Conservation (phyloP, 331 rosid species). For the Acacia concinna region DNA sequence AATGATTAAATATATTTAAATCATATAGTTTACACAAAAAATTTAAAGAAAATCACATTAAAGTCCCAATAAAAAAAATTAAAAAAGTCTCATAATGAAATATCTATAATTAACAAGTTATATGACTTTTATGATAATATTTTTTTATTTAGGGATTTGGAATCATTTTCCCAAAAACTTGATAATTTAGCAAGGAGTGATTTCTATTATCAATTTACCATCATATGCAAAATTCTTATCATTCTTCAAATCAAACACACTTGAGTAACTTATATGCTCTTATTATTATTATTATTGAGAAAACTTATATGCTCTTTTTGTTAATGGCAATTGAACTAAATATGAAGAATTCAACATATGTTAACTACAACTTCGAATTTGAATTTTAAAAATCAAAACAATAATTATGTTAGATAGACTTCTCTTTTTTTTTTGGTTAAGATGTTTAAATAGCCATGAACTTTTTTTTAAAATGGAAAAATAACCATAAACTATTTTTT, state of each 20-base stretch:
- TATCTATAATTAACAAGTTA: too few relatives aligned
- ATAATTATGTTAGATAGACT: background rate
- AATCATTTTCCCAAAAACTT: too few relatives aligned
- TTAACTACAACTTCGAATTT: background rate
- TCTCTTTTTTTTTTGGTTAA: too few relatives aligned
- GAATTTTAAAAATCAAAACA: background rate
- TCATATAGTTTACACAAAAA: background rate
- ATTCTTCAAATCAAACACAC: background rate
- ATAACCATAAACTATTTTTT: too few relatives aligned
- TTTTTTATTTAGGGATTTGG: too few relatives aligned
- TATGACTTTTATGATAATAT: too few relatives aligned
- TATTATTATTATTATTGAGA: too few relatives aligned
- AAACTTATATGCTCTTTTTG: background rate
- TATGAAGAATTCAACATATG: background rate
- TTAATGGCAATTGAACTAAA: background rate
- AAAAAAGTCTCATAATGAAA: too few relatives aligned
- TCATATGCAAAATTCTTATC: background rate
- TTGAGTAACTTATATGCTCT: background rate
- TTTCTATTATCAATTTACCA: background rate
- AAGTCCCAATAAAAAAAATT: too few relatives aligned
- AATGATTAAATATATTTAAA: background rate
- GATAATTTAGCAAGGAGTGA: background rate
- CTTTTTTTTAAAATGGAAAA: too few relatives aligned
- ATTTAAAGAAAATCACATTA: too few relatives aligned
- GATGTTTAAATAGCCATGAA: too few relatives aligned